Base-by-base conservation (phyloP, 441 rosid species). In the Gossypium aridum region DNA sequence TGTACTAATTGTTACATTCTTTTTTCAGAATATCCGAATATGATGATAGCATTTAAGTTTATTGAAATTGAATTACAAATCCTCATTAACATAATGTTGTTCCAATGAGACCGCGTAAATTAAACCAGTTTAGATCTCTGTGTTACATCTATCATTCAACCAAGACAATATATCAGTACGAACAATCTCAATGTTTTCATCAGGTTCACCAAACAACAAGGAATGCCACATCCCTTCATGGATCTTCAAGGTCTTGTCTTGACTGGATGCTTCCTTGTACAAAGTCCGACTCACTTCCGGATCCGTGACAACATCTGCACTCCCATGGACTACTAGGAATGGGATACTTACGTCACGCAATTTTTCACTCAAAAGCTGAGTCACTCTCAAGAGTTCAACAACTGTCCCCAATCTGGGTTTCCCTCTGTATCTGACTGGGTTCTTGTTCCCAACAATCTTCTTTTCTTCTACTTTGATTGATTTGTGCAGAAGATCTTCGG, bases 341-440 rank as follows among this genome's bases (percentile, higher is more conserved):
- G 98, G 98, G 31, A 92, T 75, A 10, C 77, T 83, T 25, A 90
- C 93, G 61, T 89, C 91, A 3, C 80, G 37, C 61, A 92, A 71
- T 70, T 82, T 89, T 45, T 73, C 47, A 72, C 86, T 84, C 77
- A 92, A 64, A 70, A 73, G 79, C 66, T 86, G 93, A 0, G 97
- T 94, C 1, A 88, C 90, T 77, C 94, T 89, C 77, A 92, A 57
- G 0, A 94, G 86, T 82, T 91, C 97, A 53, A 80, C 28, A 13
- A 91, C 99, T 4, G 97, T 90, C 1, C 97, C 98, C 43, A 94
- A 61, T 85, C 99, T 85, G 9, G 99, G 97, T 73, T 90, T 92
- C 61, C 88, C 97, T 7, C 14, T 75, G 22, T 92, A 95, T 70
- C 93, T 84, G 83, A 80, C 23, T 1, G 98, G 98, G 72, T 91